Percentiles rank a stretch among this genome's conserved stretches.
Conservation (phyloP, 2,329 filamentous ascomycete species). For the Penicillium sp. region DNA sequence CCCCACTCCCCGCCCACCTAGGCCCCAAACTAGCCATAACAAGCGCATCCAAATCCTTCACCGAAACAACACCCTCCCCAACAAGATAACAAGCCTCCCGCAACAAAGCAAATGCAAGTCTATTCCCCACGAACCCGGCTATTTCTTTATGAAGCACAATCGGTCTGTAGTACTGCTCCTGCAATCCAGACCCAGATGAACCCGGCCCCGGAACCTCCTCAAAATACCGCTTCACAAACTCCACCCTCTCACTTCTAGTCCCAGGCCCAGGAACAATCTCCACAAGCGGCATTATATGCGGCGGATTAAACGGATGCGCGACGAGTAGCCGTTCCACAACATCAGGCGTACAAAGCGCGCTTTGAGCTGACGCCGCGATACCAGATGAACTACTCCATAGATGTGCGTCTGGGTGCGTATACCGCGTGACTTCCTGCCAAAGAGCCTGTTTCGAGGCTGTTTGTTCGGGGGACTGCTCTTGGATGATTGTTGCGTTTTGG, state of each 20-base stretch:
- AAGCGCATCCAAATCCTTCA: conserved; percentile 55
- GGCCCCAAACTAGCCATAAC: conserved; percentile 55
- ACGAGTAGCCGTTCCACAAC: conserved; percentile 50
- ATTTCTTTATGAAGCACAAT: conserved; percentile 54
- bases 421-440: conserved; percentile 53
- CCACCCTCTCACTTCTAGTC: conserved; percentile 36
- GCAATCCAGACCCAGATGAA: conserved; percentile 8
- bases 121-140: conserved; percentile 59
- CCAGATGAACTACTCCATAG: conserved; percentile 62
- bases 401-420: conserved; percentile 47
- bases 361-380: conserved; percentile 55
- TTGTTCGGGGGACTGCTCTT: conserved; percentile 61
- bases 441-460: conserved; percentile 52
- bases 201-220: conserved; percentile 11
- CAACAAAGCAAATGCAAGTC: conserved; percentile 58
- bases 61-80: conserved; percentile 53
- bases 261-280: conserved; percentile 56
- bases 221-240: conserved; percentile 44
- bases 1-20: conserved; percentile 56
- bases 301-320: conserved; percentile 63
- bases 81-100: conserved; percentile 59
- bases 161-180: conserved; percentile 34
- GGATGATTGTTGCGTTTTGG: conserved; percentile 51
- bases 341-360: conserved; percentile 33
- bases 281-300: conserved; percentile 61